Evolutionary conservation across 345 rosid genomes (phyloP).

Genomic region (Eucalyptus fibrosa): DNA sequence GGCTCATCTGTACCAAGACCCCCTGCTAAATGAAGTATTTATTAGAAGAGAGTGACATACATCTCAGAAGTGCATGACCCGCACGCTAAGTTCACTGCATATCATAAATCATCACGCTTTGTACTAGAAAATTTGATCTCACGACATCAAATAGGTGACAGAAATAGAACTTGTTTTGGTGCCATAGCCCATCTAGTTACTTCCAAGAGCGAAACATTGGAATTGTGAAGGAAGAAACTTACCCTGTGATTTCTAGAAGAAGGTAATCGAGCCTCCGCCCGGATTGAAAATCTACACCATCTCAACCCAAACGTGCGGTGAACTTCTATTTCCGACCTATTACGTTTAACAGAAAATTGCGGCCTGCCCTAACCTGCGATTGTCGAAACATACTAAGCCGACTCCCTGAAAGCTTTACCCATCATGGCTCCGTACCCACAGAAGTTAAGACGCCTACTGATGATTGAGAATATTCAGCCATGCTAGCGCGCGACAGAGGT

Average conservation of each 20-base stretch:
- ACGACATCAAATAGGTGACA: background rate
- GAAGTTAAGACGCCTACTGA: background rate
- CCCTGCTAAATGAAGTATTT: no score
- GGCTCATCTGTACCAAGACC: background rate
- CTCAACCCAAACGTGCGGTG: slow-evolving; percentile 66
- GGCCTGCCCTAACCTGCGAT: slow-evolving; percentile 14
- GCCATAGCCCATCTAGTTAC: background rate
- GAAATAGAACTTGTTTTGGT: background rate
- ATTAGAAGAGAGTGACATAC: no score
- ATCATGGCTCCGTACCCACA: background rate
- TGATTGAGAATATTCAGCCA: background rate
- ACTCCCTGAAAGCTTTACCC: background rate
- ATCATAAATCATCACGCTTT: background rate
- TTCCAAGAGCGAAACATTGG: background rate
- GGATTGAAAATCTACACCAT: slow-evolving; percentile 68
- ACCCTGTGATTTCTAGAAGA: slow-evolving; percentile 69
- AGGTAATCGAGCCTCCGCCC: slow-evolving; percentile 81
- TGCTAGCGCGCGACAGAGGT: background rate
- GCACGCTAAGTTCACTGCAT: background rate
- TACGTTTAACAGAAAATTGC: background rate
- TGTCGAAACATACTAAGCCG: background rate
- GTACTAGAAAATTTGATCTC: background rate
- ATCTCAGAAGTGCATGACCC: background rate
- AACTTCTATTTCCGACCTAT: slow-evolving; percentile 81
- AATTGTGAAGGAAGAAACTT: slow-evolving; percentile 9